Evolutionary conservation across 78 protist species (phyloP).

Genomic region (Anaeramoeba ignava): DNA sequence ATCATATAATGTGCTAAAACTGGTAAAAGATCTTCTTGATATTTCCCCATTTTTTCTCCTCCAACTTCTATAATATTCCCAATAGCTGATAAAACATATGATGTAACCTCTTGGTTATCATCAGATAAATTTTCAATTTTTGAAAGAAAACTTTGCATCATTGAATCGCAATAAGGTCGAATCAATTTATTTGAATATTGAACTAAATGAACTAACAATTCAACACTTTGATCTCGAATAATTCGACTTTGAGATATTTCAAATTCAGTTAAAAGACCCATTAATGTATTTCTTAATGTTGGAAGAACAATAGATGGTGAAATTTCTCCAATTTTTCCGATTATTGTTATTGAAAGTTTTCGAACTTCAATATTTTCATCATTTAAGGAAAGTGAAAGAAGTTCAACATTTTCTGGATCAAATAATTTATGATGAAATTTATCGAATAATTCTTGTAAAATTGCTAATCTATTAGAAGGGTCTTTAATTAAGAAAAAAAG

Average conservation of each 20-base stretch:
- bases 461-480: too few species aligned
- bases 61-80: neutral
- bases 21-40: neutral
- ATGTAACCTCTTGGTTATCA: neutral
- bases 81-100: neutral
- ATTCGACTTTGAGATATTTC: neutral
- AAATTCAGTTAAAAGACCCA: neutral
- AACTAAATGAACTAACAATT: neutral
- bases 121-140: neutral
- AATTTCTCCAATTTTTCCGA: neutral
- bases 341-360: neutral
- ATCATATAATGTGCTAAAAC: too few species aligned
- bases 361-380: neutral
- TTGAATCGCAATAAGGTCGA: neutral
- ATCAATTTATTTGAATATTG: neutral
- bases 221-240: neutral
- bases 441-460: too few species aligned
- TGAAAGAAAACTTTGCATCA: neutral
- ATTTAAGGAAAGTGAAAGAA: neutral
- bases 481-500: too few species aligned
- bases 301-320: neutral
- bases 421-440: too few species aligned
- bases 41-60: neutral
- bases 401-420: too few species aligned
- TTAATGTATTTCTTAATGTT: neutral